Conservation (phyloP, 2,329 filamentous ascomycete genomes). For the Arthrinium puccinioides region DNA sequence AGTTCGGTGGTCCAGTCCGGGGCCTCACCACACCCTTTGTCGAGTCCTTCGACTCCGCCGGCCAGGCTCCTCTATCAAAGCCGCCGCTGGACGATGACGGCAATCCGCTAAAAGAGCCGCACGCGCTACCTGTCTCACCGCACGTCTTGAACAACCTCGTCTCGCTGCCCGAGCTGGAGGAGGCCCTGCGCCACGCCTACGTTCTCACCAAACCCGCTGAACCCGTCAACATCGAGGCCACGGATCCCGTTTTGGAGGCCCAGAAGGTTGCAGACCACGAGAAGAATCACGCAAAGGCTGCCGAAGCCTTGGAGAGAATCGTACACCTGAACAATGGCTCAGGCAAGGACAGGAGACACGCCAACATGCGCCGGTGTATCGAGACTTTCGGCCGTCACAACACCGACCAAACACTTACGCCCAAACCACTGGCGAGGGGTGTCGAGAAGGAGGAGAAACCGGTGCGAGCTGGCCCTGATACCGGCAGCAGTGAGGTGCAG, state of each 20-base stretch:
- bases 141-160: conserved; percentile 71
- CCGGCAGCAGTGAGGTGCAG: conserved; percentile 95
- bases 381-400: conserved; percentile 85
- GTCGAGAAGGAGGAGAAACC: conserved; percentile 32
- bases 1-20: conserved; percentile 70
- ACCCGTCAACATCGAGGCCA: conserved; percentile 19
- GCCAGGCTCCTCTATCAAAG: conserved; percentile 32
- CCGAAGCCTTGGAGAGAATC: conserved; percentile 73
- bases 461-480: conserved; percentile 76
- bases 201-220: conserved; percentile 54
- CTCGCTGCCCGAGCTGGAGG: conserved; percentile 56
- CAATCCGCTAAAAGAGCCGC: conserved; percentile 29
- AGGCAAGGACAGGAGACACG: conserved; percentile 68
- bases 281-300: conserved; percentile 56
- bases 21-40: conserved; percentile 77
- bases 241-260: conserved; percentile 33
- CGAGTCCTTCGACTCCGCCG: conserved; percentile 67
- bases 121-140: conserved; percentile 36
- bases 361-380: conserved; percentile 80
- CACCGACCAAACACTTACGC: conserved; percentile 65
- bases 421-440: conserved; percentile 45
- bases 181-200: conserved; percentile 61
- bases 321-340: conserved; percentile 69
- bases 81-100: conserved; percentile 33
- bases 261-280: conserved; percentile 35